Evolutionary conservation across 1,139 yeast genomes (phyloP).

Genomic region (Lodderomyces margitis): DNA sequence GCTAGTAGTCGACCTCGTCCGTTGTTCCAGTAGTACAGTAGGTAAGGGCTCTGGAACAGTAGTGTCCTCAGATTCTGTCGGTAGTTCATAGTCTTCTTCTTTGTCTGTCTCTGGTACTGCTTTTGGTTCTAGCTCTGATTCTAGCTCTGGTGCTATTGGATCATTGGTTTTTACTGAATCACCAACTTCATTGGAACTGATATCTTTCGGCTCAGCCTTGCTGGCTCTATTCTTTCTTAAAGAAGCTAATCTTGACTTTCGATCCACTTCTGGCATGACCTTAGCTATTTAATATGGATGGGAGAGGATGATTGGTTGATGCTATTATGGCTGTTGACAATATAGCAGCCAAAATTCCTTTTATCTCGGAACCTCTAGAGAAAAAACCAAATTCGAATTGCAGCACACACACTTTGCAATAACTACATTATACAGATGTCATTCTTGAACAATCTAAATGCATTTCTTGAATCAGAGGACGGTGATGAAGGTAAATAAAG

Average conservation of each 20-base stretch:
- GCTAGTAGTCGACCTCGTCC: background rate
- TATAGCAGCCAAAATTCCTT: too few species aligned
- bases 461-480: slow-evolving; percentile 10
- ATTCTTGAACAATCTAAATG: slow-evolving; percentile 13
- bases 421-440: too few species aligned
- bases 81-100: too few species aligned
- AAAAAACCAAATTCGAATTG: slow-evolving; percentile 8
- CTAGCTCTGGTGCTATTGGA: slow-evolving; percentile 11
- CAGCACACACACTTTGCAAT: slow-evolving; percentile 11
- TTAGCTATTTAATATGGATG: background rate
- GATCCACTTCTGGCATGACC: slow-evolving; percentile 13
- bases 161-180: background rate
- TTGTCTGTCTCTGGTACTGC: too few species aligned
- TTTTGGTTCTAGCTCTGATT: too few species aligned
- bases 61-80: slow-evolving; percentile 3
- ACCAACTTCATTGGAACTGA: background rate
- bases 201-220: background rate
- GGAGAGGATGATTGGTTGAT: background rate
- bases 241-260: slow-evolving; percentile 26
- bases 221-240: slow-evolving; percentile 20
- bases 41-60: background rate
- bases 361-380: too few species aligned
- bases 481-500: slow-evolving; percentile 12
- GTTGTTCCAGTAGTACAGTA: slow-evolving; percentile 1
- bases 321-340: too few species aligned